phyloP scores from a whole-genome alignment of 306 rosid species.

The Quercus mongolica region DNA sequence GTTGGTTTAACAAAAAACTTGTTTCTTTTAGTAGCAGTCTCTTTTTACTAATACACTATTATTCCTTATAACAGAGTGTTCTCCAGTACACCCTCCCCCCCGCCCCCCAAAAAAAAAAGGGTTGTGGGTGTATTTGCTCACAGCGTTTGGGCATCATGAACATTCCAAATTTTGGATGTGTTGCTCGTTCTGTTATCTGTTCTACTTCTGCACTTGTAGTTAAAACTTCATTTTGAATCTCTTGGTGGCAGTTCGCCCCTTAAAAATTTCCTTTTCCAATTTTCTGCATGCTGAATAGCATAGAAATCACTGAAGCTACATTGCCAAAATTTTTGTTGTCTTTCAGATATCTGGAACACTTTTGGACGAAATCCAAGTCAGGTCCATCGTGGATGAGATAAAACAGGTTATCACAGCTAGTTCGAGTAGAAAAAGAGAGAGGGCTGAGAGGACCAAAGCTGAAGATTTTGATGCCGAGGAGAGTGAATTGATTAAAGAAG shows the following conservation, averaged over 20 bases:
- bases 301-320: constrained; percentile 6
- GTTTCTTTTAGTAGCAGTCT: background rate
- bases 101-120: fast-evolving
- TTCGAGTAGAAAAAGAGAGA: constrained; percentile 85
- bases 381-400: constrained; percentile 80
- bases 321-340: constrained; percentile 9
- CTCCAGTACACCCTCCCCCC: background rate
- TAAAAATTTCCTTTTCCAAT: background rate
- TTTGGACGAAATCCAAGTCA: constrained; percentile 88
- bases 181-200: background rate
- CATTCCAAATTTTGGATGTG: background rate
- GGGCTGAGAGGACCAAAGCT: constrained; percentile 82
- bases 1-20: background rate
- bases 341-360: constrained; percentile 80
- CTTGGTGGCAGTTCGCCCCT: background rate
- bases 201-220: background rate
- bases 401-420: constrained; percentile 94
- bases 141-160: background rate
- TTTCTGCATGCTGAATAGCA: background rate
- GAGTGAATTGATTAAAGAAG: constrained; percentile 86
- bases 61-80: background rate
- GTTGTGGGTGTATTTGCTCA: background rate
- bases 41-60: background rate
- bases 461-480: constrained; percentile 99
- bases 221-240: background rate